Percentiles rank a stretch among this genome's conserved stretches.
Evolutionary conservation across 139 green algal species (phyloP).

Genomic region (Auxenochlorella pyrenoidosa): DNA sequence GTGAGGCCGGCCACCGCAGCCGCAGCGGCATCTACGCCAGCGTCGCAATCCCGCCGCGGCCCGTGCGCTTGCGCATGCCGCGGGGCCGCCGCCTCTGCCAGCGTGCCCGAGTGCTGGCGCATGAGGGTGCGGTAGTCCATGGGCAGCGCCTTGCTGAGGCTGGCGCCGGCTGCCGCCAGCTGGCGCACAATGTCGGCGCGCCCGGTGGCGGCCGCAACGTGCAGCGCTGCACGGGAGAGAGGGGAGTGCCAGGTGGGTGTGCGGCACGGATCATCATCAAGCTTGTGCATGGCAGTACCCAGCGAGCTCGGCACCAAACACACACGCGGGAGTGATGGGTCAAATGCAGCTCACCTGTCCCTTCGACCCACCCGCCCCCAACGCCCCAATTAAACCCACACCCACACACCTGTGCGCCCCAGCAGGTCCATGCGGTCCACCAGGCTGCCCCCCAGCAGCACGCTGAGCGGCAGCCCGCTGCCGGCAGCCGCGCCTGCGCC

Average conservation of each 20-base stretch:
- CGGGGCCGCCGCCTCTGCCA: not conserved
- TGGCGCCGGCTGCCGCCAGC: conserved; percentile 42
- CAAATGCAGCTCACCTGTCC: too few relatives aligned
- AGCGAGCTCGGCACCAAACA: too few relatives aligned
- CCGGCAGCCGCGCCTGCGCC: not conserved
- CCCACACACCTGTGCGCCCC: conserved; percentile 9
- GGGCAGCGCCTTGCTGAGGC: conserved; percentile 37
- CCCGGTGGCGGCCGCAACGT: conserved; percentile 47
- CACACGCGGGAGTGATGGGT: not conserved
- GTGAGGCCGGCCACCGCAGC: not conserved
- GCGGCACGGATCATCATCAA: too few relatives aligned
- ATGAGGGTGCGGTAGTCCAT: conserved; percentile 45
- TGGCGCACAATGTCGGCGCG: conserved; percentile 50
- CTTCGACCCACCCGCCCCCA: too few relatives aligned
- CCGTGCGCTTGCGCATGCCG: not conserved
- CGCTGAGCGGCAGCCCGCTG: conserved; percentile 10
- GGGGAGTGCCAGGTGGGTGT: too few relatives aligned
- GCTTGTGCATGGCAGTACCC: too few relatives aligned
- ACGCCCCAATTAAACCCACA: not conserved
- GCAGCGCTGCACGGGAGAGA: conserved; percentile 30
- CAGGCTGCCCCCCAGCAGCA: conserved; percentile 37
- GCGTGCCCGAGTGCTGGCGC: conserved; percentile 9
- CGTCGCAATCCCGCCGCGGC: not conserved
- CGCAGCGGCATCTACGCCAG: not conserved
- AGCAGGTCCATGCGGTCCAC: conserved; percentile 40